Evolutionary conservation across 352 stramenopile genomes (phyloP), one percentile per base, ranked within the genome.

Genomic region (Pythium aquatile): DNA sequence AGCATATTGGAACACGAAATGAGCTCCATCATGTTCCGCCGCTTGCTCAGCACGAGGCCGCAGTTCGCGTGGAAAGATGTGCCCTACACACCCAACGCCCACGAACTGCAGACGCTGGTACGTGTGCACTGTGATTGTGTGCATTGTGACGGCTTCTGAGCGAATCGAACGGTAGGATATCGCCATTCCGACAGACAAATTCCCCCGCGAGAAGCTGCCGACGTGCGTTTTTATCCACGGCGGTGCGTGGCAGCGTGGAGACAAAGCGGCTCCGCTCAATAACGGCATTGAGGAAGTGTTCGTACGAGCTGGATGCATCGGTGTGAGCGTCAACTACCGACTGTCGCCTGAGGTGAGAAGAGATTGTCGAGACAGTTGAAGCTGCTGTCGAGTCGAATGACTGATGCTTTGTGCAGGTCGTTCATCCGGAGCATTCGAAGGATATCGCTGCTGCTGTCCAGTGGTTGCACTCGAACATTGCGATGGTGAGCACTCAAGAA

Each of bases 151-250:
- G 16, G 16, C 1, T 14, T 47, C 16, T 47, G 17, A 26, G 40
- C 40, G 16, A 46, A 20, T 3, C n/a, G 20, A 47, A 6, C 29
- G 9, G 30, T 56, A 86, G 74, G 82, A 95, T 57, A 85, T 95
- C 37, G 72, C 84, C 2, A 77, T 88, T 2, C 84, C 86, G 28
- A 72, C 55, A 2, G 58, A 56, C 28, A 64, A 65, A 13, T 64
- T 63, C 13, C 68, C 68, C 3, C 46, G 67, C 20, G 49, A 63
- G 11, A 81, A 77, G 44, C 68, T 87, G 6, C 80, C 83, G 2
- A 87, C 85, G 0, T 91, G 82, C 54, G 75, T 96, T 51, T 96
- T 94, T 57, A 74, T 96, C 3, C 87, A 96, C 55, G 87, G 87
- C 29, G 87, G 87, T 24, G 88, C 87, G 13, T 96, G 87, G 87